phyloP scores from a whole-genome alignment of 305 asterid species.

The Rubia balearica region DNA sequence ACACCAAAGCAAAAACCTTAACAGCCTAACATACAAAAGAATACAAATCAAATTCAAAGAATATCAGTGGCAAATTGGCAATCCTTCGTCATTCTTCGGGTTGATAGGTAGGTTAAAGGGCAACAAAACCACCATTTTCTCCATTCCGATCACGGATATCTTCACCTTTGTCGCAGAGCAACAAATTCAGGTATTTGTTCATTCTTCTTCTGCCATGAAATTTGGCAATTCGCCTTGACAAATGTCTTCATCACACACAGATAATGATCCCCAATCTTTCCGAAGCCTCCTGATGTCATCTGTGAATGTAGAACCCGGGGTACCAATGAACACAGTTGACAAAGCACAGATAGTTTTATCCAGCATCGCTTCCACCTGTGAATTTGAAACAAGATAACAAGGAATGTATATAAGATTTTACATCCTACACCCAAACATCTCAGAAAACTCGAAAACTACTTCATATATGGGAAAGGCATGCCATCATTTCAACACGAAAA shows the following conservation, averaged over 20 bases:
- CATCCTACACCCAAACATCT: background rate
- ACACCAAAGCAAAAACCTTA: background rate
- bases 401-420: background rate
- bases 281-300: constrained; percentile 89
- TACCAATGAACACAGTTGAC: constrained; percentile 76
- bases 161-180: background rate
- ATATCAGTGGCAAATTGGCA: background rate
- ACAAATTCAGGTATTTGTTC: constrained; percentile 17
- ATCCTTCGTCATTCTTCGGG: background rate
- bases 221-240: constrained; percentile 77
- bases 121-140: background rate
- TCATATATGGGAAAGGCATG: too few relatives aligned
- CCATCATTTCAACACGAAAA: too few relatives aligned
- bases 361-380: constrained; percentile 94
- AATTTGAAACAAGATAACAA: background rate
- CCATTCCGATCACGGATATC: background rate
- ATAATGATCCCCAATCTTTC: constrained; percentile 84
- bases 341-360: constrained; percentile 93
- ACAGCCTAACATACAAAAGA: constrained; percentile 14
- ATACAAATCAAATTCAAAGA: constrained; percentile 18
- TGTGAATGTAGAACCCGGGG: constrained; percentile 95
- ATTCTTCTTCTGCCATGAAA: constrained; percentile 70
- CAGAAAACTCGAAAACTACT: background rate
- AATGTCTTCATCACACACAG: constrained; percentile 74
- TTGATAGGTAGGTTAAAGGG: background rate